phyloP scores from a whole-genome alignment of 352 stramenopile species.

The Phytophthora gonapodyides region DNA sequence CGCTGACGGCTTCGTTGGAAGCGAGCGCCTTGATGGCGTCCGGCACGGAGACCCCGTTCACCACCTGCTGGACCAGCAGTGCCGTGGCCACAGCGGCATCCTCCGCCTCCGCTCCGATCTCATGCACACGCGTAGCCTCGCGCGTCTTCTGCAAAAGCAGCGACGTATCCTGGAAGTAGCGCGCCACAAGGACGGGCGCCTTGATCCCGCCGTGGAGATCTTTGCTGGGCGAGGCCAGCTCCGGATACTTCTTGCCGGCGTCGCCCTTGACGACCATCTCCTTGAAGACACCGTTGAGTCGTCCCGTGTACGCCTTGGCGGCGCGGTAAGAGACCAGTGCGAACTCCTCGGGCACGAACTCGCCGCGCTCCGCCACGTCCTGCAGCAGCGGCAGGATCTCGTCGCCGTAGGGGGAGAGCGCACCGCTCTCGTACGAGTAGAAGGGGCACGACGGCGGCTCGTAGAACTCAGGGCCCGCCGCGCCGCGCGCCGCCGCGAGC shows the following conservation, averaged over 20 bases:
- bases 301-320: slow-evolving; percentile 60
- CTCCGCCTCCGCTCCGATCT: slow-evolving; percentile 52
- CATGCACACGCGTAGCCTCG: slow-evolving; percentile 58
- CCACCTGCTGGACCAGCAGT: slow-evolving; percentile 57
- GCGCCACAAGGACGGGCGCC: slow-evolving; percentile 55
- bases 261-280: slow-evolving; percentile 72
- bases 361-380: slow-evolving; percentile 45
- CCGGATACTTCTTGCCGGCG: slow-evolving; percentile 55
- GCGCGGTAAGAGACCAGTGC: slow-evolving; percentile 53
- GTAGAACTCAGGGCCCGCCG: slow-evolving; percentile 49
- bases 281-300: slow-evolving; percentile 70
- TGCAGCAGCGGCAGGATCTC: slow-evolving; percentile 68
- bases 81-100: slow-evolving; percentile 55
- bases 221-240: slow-evolving; percentile 55
- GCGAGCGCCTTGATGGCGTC: slow-evolving; percentile 46
- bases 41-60: slow-evolving; percentile 37
- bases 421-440: slow-evolving; percentile 62
- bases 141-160: slow-evolving; percentile 51
- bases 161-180: slow-evolving; percentile 45
- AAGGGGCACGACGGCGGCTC: slow-evolving; percentile 64
- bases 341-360: slow-evolving; percentile 54
- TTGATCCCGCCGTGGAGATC: slow-evolving; percentile 71
- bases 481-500: slow-evolving; percentile 34
- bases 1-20: slow-evolving; percentile 42
- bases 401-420: slow-evolving; percentile 65